phyloP scores from a whole-genome alignment of 2,329 filamentous ascomycete species.

The Penicillium freii region DNA sequence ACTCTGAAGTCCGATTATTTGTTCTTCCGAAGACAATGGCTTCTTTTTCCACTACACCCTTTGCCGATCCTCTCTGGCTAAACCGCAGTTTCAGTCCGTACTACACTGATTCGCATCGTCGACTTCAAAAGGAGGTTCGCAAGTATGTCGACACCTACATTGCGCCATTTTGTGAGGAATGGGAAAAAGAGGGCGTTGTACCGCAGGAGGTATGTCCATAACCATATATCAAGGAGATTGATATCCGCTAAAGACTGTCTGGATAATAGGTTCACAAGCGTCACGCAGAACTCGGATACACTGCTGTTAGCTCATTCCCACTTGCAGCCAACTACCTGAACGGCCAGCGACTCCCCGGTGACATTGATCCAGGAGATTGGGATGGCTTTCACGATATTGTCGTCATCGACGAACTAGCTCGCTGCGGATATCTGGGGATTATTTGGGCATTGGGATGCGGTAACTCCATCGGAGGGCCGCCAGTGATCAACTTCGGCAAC shows the following conservation, averaged over 20 bases:
- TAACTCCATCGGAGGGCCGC: constrained; percentile 35
- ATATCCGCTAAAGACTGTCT: too few relatives aligned
- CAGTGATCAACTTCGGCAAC: constrained; percentile 32
- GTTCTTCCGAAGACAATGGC: too few relatives aligned
- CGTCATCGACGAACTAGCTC: constrained; percentile 39
- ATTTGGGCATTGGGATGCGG: constrained; percentile 35
- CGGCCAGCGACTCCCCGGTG: constrained; percentile 26
- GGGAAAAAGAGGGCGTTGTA: constrained; percentile 25
- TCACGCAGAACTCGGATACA: constrained; percentile 24
- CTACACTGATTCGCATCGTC: constrained; percentile 25
- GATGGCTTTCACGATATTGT: constrained; percentile 42
- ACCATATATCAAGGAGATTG: too few relatives aligned
- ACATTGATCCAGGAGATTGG: constrained; percentile 32
- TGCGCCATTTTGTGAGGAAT: constrained; percentile 26
- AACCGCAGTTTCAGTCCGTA: constrained; percentile 23
- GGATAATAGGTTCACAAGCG: constrained; percentile 14
- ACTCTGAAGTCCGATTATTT: too few relatives aligned
- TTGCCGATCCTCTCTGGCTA: constrained; percentile 29
- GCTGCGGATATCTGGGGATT: constrained; percentile 34
- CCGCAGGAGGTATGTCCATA: constrained; percentile 24
- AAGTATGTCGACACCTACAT: constrained; percentile 29
- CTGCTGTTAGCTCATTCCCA: constrained; percentile 20
- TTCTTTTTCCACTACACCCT: constrained; percentile 13
- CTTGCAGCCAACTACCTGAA: constrained; percentile 18
- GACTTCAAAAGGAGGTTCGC: constrained; percentile 23